Conservation (phyloP, 164 flowering plant species). For the Liquidambar formosana region DNA sequence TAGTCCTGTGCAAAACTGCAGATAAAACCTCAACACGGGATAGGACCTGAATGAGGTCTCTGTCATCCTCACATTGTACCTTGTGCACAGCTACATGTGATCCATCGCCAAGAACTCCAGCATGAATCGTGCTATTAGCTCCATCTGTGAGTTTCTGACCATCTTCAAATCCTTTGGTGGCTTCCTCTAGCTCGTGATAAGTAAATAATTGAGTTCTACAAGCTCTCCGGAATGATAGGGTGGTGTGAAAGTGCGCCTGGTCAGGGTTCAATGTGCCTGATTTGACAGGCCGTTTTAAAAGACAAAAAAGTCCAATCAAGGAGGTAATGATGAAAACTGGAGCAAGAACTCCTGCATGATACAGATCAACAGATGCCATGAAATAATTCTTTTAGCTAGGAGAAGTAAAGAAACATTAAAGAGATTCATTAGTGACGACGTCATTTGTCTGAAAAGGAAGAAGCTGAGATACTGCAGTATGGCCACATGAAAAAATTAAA, state of each 20-base stretch:
- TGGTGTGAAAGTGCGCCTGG: conserved; percentile 26
- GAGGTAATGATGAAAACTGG: conserved; percentile 40
- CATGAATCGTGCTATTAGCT: conserved; percentile 40
- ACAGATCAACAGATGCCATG: not conserved
- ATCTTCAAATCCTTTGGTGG: conserved; percentile 67
- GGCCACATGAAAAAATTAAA: too few relatives aligned
- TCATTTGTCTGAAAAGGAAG: not conserved
- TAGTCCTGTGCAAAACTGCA: conserved; percentile 45
- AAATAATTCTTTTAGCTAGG: not conserved
- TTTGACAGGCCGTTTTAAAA: conserved; percentile 38
- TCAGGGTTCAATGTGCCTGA: conserved; percentile 24
- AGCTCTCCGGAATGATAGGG: conserved; percentile 45
- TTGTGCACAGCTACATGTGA: conserved; percentile 59
- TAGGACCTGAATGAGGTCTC: conserved; percentile 45
- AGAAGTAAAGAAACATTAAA: not conserved
- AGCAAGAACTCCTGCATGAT: conserved; percentile 55
- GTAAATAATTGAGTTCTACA: conserved; percentile 51
- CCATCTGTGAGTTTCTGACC: conserved; percentile 41
- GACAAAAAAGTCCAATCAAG: conserved; percentile 33
- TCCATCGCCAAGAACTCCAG: conserved; percentile 61
- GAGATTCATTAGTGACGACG: not conserved
- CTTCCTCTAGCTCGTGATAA: conserved; percentile 63
- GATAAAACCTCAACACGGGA: conserved; percentile 50
- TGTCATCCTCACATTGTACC: conserved; percentile 47
- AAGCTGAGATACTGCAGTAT: not conserved